Percentiles rank a stretch among this genome's conserved stretches.
phyloP scores from a whole-genome alignment of 345 rosid genomes.

The Melaleuca alternifolia region DNA sequence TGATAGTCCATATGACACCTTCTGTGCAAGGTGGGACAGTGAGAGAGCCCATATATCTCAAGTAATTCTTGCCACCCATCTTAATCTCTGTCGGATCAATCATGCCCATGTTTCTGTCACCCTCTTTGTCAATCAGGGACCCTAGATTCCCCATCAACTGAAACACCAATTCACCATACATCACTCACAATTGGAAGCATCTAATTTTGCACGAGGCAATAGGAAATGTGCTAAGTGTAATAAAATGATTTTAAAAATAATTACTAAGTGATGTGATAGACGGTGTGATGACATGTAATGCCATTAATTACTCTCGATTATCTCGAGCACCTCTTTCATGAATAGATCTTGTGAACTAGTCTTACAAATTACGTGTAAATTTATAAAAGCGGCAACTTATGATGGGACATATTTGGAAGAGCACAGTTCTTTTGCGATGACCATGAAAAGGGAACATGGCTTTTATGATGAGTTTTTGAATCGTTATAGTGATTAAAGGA shows the following conservation, averaged over 20 bases:
- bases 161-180: no score
- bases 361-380: background rate
- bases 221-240: background rate
- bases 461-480: background rate
- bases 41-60: conserved; percentile 70
- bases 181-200: background rate
- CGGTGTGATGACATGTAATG: background rate
- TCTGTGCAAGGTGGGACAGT: conserved; percentile 81
- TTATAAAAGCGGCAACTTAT: background rate
- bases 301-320: background rate
- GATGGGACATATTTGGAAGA: background rate
- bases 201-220: background rate
- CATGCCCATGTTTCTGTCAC: conserved; percentile 25
- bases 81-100: conserved; percentile 41
- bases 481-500: background rate
- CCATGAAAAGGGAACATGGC: background rate
- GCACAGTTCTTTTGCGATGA: background rate
- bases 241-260: no score
- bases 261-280: background rate
- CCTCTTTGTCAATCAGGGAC: conserved; percentile 6
- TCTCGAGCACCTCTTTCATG: background rate
- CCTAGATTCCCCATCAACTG: conserved; percentile 18
- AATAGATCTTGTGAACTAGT: background rate
- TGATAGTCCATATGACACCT: conserved; percentile 61
- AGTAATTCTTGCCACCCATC: conserved; percentile 37